These are phyloP conservation scores for Tolypocladium tundrense DNA, from an alignment of 2,329 filamentous ascomycete genomes.

Conservation along the genomic window DNA sequence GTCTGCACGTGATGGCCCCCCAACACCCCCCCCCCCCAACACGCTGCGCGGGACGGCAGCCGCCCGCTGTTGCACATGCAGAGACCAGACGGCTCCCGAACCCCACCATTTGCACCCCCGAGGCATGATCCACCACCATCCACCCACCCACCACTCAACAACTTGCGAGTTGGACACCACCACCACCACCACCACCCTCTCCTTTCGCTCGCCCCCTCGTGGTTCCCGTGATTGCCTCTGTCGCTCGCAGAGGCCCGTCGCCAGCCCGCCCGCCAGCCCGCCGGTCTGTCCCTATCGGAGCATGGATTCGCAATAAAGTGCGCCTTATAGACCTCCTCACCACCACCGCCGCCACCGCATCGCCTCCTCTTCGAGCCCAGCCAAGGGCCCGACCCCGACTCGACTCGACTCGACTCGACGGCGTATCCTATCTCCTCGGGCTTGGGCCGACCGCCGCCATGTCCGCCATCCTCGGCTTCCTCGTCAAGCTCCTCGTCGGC, in stretches of 20 bases:
- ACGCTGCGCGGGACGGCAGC: too few species aligned
- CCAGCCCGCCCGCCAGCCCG: background rate
- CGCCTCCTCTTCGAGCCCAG: background rate
- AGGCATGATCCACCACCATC: background rate
- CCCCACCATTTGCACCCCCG: too few species aligned
- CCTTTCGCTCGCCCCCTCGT: background rate
- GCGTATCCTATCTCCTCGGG: too few species aligned
- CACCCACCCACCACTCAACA: background rate
- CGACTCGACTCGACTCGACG: too few species aligned
- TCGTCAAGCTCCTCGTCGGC: constrained; percentile 37
- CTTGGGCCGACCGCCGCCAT: constrained; percentile 15
- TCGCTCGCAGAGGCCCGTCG: background rate
- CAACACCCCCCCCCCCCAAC: too few species aligned
- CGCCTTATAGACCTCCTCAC: background rate
- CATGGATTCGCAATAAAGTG: background rate
- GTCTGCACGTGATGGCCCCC: too few species aligned
- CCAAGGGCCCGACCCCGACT: background rate
- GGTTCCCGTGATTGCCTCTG: background rate
- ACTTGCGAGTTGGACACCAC: background rate
- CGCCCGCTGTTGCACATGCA: too few species aligned
- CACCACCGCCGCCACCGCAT: background rate
- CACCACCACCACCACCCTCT: background rate
- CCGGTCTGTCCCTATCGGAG: background rate
- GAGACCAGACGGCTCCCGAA: too few species aligned
- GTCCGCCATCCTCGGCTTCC: constrained; percentile 23